phyloP scores from a whole-genome alignment of 306 rosid genomes.

The Aeschynomene evenia region DNA sequence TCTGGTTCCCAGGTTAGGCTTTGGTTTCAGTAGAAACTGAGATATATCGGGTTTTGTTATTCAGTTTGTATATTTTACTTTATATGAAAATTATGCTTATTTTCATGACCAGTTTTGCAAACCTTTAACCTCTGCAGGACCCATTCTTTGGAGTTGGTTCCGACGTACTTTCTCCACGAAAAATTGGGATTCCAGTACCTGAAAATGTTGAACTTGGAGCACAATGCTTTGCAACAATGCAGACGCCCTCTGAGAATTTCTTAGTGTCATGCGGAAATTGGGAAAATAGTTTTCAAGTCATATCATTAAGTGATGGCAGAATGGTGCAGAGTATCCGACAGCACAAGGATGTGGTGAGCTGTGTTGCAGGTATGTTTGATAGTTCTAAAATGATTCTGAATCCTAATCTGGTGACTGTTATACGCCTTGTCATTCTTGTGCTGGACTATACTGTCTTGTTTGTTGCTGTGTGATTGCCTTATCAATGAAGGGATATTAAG shows the following conservation, averaged over 20 bases:
- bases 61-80: not conserved
- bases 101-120: slow-evolving; percentile 22
- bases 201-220: slow-evolving; percentile 87
- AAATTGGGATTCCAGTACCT: slow-evolving; percentile 86
- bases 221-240: slow-evolving; percentile 88
- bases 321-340: slow-evolving; percentile 96
- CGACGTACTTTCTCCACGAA: slow-evolving; percentile 76
- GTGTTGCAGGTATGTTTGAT: slow-evolving; percentile 80
- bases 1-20: slow-evolving; percentile 82
- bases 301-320: slow-evolving; percentile 84
- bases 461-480: slow-evolving; percentile 5
- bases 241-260: slow-evolving; percentile 72
- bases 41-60: slow-evolving; percentile 20
- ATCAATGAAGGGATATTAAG: slow-evolving; percentile 3
- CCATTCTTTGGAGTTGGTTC: slow-evolving; percentile 89
- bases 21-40: slow-evolving; percentile 34
- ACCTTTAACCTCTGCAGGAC: slow-evolving; percentile 58
- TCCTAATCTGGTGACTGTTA: slow-evolving; percentile 7
- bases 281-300: slow-evolving; percentile 98
- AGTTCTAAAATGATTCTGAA: slow-evolving; percentile 1
- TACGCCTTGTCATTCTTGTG: not conserved
- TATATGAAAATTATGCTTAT: slow-evolving; percentile 16
- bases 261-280: slow-evolving; percentile 94
- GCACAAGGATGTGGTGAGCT: slow-evolving; percentile 96
- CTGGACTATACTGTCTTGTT: slow-evolving; percentile 14